A percentile compares a stretch with the other conserved stretches of the same genome.
phyloP scores from a whole-genome alignment of 345 rosid genomes.

The Eucalyptus viminalis region DNA sequence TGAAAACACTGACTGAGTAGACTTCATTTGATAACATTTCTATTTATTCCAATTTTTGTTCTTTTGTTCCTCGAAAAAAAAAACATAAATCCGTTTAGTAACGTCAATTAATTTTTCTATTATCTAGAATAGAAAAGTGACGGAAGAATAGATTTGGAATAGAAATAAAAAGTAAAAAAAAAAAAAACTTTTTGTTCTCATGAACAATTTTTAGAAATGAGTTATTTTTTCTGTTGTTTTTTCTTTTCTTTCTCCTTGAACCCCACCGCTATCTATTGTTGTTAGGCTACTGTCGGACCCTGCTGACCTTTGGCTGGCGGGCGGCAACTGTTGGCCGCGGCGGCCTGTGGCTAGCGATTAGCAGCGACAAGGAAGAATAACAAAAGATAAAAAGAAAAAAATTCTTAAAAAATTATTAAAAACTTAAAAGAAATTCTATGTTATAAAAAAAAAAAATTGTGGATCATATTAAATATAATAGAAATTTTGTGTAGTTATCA shows the following conservation, averaged over 20 bases:
- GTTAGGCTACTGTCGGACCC: rapidly evolving
- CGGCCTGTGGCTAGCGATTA: rapidly evolving
- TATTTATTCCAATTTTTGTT: too few relatives aligned
- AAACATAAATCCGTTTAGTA: rapidly evolving
- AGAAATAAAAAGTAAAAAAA: too few relatives aligned
- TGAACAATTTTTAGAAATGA: too few relatives aligned
- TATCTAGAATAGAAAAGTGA: rapidly evolving
- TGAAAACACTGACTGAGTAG: rapidly evolving
- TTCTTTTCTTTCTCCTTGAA: too few relatives aligned
- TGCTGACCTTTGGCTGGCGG: rapidly evolving
- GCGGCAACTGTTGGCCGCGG: rapidly evolving
- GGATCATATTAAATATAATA: rapidly evolving
- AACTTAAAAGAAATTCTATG: too few relatives aligned
- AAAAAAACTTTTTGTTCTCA: too few relatives aligned
- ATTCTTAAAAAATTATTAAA: too few relatives aligned
- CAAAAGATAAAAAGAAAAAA: rapidly evolving
- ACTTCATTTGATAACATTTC: rapidly evolving
- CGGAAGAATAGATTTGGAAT: too few relatives aligned
- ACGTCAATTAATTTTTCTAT: too few relatives aligned
- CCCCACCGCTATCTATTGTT: rapidly evolving
- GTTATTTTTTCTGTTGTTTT: too few relatives aligned
- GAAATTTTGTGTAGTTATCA: rapidly evolving
- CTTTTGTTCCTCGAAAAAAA: rapidly evolving
- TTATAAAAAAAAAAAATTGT: too few relatives aligned
- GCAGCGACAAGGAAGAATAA: rapidly evolving